Base-by-base conservation (phyloP, 164 flowering plant genomes). In the Stephania cephalantha region DNA sequence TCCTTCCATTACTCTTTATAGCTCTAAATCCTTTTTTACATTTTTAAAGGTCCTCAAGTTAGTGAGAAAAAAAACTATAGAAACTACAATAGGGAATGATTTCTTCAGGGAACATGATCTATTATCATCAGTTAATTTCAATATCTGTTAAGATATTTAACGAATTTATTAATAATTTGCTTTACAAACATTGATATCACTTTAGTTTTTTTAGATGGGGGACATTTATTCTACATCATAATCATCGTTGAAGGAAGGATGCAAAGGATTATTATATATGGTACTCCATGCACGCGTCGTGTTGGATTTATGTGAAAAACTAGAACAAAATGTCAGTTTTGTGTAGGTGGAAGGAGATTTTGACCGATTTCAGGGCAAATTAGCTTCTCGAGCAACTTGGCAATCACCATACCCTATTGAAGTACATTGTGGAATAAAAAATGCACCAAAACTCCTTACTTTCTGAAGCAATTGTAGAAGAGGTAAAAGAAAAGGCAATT, bases 251-350 rank as follows among this genome's bases (percentile, higher is more conserved):
- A 87, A 95, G 97, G 99, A 95, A 87, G 99, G 99, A 73, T 95
- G 99, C 89, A 95, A 95, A 83, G 97, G 96, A 52, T 82, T 93
- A 73, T 78, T 93, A 73, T 95, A 93, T 79, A 95, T 95, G 99
- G 97, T 91, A 52, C 96, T 95, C 77, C 99, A 95, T 87, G 99
- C 99, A 44, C 90, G 98, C n/a, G 97, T 90, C 53, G 90, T 93
- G 18, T 82, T 95, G 73, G 99, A 95, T 83, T 82, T 95, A 75
- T 84, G 90, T 76, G 98, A 95, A 80, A 85, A 84, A 15, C 87
- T 84, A 72, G 97, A 93, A 80, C 88, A 88, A 75, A 97, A 93
- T 81, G 86, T 93, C 46, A 87, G 86, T 73, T 95, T 95, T 83
- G 85, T 87, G 90, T 98, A 95, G 84, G 97, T 91, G 46, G 96